These are phyloP conservation scores for Coix lacrymajobi DNA, from an alignment of 176 grass and related monocot genomes.

Conservation along the genomic window DNA sequence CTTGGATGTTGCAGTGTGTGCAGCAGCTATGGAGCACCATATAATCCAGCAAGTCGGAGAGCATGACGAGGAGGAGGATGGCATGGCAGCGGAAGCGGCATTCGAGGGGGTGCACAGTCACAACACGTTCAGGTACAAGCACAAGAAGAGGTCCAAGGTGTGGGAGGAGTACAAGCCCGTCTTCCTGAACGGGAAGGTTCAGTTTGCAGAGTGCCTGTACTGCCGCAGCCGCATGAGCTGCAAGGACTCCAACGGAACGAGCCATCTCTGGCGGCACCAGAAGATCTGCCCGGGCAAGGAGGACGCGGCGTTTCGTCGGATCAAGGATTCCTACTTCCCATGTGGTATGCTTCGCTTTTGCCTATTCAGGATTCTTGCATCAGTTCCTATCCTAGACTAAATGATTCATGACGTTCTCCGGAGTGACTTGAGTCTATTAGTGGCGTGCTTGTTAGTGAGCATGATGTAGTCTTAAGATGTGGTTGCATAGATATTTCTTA, in stretches of 20 bases:
- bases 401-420: background rate
- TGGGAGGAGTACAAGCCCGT: slow-evolving; percentile 62
- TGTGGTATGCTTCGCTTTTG: slow-evolving; percentile 25
- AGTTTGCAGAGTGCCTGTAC: slow-evolving; percentile 47
- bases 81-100: slow-evolving; percentile 27
- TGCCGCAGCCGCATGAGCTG: slow-evolving; percentile 49
- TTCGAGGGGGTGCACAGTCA: slow-evolving; percentile 4
- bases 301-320: background rate
- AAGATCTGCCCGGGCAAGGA: slow-evolving; percentile 47
- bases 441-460: background rate
- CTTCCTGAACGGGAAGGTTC: slow-evolving; percentile 47
- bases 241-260: slow-evolving; percentile 57
- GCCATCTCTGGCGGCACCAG: slow-evolving; percentile 57
- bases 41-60: background rate
- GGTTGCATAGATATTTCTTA: background rate
- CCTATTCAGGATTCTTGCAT: background rate
- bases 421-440: background rate
- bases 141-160: slow-evolving; percentile 58
- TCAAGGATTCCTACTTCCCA: slow-evolving; percentile 44
- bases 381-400: background rate
- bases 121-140: slow-evolving; percentile 34
- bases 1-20: background rate
- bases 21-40: slow-evolving; percentile 29
- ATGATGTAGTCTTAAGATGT: slow-evolving; percentile 15
- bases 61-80: background rate